Conservation (phyloP, 176 grass and related monocot species). For the Lolium rigidum region DNA sequence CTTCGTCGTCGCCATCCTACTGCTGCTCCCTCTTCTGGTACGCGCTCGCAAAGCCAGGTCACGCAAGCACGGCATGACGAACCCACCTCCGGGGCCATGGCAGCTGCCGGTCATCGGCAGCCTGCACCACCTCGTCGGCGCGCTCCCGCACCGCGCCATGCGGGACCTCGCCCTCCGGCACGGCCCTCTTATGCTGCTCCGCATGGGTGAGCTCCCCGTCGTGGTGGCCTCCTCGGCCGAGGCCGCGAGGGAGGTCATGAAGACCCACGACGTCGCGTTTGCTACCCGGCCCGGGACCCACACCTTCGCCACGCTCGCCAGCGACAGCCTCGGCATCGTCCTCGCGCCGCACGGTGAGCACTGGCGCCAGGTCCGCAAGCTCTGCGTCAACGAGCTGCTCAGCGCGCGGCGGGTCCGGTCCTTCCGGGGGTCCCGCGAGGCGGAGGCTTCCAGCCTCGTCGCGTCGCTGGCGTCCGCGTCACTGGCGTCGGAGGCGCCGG, state of each 20-base stretch:
- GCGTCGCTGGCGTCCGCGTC: not conserved
- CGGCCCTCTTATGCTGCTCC: conserved; percentile 57
- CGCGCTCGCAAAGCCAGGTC: not conserved
- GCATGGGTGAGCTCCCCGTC: conserved; percentile 53
- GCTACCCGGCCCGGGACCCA: conserved; percentile 46
- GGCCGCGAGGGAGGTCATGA: conserved; percentile 51
- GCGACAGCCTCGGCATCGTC: not conserved
- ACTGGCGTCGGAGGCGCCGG: not conserved
- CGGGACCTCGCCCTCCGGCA: conserved; percentile 38
- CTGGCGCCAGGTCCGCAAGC: conserved; percentile 25
- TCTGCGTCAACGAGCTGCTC: conserved; percentile 5
- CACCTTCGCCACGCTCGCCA: conserved; percentile 1
- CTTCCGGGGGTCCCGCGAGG: not conserved
- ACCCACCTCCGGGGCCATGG: conserved; percentile 50
- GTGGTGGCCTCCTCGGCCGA: conserved; percentile 54
- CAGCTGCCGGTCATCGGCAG: conserved; percentile 55
- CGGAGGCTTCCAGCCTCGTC: not conserved
- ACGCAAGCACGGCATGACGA: not conserved
- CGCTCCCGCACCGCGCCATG: conserved; percentile 53
- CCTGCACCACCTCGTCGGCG: conserved; percentile 54
- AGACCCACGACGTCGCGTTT: conserved; percentile 50
- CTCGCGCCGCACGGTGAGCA: conserved; percentile 10
- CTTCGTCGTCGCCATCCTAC: not conserved
- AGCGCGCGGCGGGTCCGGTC: not conserved
- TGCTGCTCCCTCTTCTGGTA: not conserved